Conservation (phyloP, 345 rosid genomes). For the Salix purpurea region DNA sequence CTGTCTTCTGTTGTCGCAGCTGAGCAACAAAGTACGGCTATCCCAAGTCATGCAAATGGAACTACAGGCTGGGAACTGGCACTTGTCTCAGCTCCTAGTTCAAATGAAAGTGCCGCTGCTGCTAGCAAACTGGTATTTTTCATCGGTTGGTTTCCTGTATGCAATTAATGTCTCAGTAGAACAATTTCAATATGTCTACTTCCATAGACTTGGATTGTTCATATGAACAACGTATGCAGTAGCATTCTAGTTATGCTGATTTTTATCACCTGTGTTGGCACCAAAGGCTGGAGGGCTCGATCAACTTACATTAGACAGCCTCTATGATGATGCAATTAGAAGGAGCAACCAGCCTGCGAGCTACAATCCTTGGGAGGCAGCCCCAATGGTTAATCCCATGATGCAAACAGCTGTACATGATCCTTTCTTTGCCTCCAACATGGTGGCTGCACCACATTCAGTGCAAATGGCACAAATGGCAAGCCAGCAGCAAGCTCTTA, state of each 20-base stretch:
- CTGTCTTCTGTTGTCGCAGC: constrained; percentile 41
- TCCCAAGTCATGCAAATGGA: constrained; percentile 43
- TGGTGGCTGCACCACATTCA: constrained; percentile 50
- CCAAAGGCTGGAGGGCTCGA: constrained; percentile 89
- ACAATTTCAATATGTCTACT: background rate
- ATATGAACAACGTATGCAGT: background rate
- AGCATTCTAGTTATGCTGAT: background rate
- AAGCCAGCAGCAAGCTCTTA: constrained; percentile 63
- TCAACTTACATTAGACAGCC: constrained; percentile 85
- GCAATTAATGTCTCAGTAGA: background rate
- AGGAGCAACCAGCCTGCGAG: constrained; percentile 64
- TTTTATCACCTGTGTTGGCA: constrained; percentile 7
- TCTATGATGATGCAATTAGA: constrained; percentile 92
- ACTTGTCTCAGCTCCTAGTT: constrained; percentile 85
- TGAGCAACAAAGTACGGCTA: constrained; percentile 49
- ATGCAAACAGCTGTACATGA: constrained; percentile 57
- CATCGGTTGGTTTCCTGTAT: background rate
- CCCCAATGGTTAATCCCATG: constrained; percentile 43
- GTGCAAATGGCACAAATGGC: constrained; percentile 73
- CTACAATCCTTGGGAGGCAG: constrained; percentile 82
- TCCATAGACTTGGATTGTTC: background rate
- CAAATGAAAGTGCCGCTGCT: constrained; percentile 60
- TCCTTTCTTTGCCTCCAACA: constrained; percentile 52
- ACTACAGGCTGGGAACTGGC: constrained; percentile 90
- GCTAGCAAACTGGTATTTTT: constrained; percentile 71